Evolutionary conservation across 2,329 filamentous ascomycete genomes (phyloP).

Genomic region (Pseudofabraea citricarpa): DNA sequence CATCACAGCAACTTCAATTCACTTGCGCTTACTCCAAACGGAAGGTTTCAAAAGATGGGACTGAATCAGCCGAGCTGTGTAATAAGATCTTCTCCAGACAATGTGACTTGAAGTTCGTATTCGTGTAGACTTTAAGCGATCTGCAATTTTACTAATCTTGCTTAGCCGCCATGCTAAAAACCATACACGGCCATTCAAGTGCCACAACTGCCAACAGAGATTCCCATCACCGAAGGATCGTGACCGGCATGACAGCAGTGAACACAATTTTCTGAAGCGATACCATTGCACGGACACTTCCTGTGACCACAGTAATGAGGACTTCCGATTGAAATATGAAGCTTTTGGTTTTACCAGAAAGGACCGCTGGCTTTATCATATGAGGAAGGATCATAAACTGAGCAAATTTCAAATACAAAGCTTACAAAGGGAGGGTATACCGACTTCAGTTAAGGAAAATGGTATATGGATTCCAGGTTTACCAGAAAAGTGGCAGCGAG

Average conservation of each 20-base stretch:
- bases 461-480: too few species aligned
- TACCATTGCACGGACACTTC: neutral
- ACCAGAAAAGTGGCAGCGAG: too few species aligned
- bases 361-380: neutral
- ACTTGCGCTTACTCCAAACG: constrained; percentile 2
- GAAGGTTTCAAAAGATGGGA: neutral
- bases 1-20: neutral
- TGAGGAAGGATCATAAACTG: neutral
- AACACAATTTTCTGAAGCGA: constrained; percentile 2
- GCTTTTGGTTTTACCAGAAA: neutral
- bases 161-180: constrained; percentile 7
- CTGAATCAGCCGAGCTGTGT: neutral
- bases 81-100: constrained; percentile 2
- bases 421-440: neutral
- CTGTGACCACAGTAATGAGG: neutral
- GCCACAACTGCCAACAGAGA: constrained; percentile 5
- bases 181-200: constrained; percentile 6
- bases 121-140: neutral
- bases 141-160: neutral
- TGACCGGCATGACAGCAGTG: constrained; percentile 7
- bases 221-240: constrained; percentile 9
- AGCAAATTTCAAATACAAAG: neutral
- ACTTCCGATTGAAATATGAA: neutral
- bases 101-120: constrained; percentile 6
- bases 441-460: neutral